Evolutionary conservation across 1,284 basidiomycete species (phyloP), one percentile per base, ranked within the genome.

Genomic region (Heliocybe sulcata): DNA sequence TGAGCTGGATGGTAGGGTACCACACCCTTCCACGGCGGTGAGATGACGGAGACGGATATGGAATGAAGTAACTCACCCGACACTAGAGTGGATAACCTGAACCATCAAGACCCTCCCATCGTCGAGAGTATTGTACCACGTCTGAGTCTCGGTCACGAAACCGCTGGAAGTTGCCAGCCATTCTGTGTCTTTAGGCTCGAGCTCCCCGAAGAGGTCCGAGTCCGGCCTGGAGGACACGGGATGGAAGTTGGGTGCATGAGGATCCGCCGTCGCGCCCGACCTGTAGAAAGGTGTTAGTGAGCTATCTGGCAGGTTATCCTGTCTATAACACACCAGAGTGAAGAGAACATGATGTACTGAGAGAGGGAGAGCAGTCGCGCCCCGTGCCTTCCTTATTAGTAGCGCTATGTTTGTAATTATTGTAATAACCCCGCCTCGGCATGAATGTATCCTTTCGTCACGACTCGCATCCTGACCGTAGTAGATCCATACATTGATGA

Each of bases 1-100:
- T 93, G 72, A 98, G 94, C 70, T 99, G 97, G 63, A 98, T 87
- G 38, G 91, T 93, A 4, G 96, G 94, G 65, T 90, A 93, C 92
- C 92, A 95, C 52, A 94, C 69, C 4, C 92, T 94, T 31, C 59
- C 38, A 23, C 42, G 25, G 45, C 45, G 35, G 54, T 52, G 14
- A 55, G 16, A 23, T 26, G 20, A 29, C 25, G 29, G 35, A 54
- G 22, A 35, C 54, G 45, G 29, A 51, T 55, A 53, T n/a, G 51
- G 54, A 56, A 42, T 47, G 42, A 56, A 42, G 23, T 51, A 53
- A 79, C 92, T 72, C 65, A 96, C 94, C 97, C 97, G 54, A 96
- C 83, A 49, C 90, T 80, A 2, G 94, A 96, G 77, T 98, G 94
- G 65, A 99, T 98, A 58, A 99, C 82, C 74, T 99, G 96, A 64